Evolutionary conservation across 768 basidiomycete species (phyloP).

Genomic region (Lyophyllum decastes): DNA sequence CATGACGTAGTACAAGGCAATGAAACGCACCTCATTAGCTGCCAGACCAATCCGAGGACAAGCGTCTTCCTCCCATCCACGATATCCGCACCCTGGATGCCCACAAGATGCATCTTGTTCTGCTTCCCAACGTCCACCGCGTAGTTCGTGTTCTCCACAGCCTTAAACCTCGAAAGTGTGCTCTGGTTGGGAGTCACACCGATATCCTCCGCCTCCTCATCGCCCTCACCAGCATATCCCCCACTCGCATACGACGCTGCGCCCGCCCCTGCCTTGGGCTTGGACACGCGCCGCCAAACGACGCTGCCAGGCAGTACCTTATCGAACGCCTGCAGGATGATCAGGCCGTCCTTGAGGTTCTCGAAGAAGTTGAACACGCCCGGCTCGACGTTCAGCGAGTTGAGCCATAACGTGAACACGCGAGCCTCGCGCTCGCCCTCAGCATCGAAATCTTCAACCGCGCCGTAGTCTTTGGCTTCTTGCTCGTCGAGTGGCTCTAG

Average conservation of each 20-base stretch:
- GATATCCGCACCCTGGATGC: slow-evolving; percentile 97
- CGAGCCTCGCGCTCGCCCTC: slow-evolving; percentile 98
- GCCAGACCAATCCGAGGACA: slow-evolving; percentile 97
- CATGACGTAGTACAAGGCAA: background rate
- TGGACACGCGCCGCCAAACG: slow-evolving; percentile 94
- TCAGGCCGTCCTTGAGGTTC: slow-evolving; percentile 88
- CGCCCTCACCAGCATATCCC: slow-evolving; percentile 44
- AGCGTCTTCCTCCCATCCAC: slow-evolving; percentile 92
- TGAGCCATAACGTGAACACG: slow-evolving; percentile 98
- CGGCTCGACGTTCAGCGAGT: slow-evolving; percentile 95
- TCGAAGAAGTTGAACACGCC: slow-evolving; percentile 96
- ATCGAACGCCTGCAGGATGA: slow-evolving; percentile 96
- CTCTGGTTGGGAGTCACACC: slow-evolving; percentile 84
- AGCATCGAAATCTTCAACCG: slow-evolving; percentile 96
- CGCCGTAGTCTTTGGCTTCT: slow-evolving; percentile 88
- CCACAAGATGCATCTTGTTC: slow-evolving; percentile 93
- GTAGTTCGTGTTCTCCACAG: slow-evolving; percentile 98
- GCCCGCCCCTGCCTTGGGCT: slow-evolving; percentile 73
- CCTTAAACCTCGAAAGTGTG: slow-evolving; percentile 92
- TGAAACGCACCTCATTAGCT: slow-evolving; percentile 80
- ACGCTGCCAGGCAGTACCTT: slow-evolving; percentile 92
- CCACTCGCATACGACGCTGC: slow-evolving; percentile 40
- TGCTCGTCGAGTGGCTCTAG: slow-evolving; percentile 93
- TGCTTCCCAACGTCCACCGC: slow-evolving; percentile 89
- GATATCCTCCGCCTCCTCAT: slow-evolving; percentile 77